These are phyloP conservation scores for Colletotrichum tabaci DNA, from an alignment of 2,329 filamentous ascomycete genomes.

Conservation along the genomic window DNA sequence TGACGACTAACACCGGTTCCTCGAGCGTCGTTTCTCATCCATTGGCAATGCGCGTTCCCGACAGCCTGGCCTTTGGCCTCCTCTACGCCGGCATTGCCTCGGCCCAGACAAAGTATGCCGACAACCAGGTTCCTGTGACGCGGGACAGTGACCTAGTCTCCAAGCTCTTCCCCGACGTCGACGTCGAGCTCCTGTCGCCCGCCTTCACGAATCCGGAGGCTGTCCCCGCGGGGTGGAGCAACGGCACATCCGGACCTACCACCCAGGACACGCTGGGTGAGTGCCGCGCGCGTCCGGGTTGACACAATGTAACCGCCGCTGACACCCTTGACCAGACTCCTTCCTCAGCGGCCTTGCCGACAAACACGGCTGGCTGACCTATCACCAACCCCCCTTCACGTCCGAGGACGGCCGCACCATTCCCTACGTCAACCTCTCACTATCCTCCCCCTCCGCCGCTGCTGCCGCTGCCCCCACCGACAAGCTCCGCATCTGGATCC, in stretches of 20 bases:
- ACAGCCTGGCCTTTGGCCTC: background rate
- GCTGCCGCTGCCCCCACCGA: background rate
- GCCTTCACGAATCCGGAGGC: slow-evolving; percentile 44
- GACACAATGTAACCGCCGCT: background rate
- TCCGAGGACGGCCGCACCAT: slow-evolving; percentile 45
- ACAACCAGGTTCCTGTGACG: slow-evolving; percentile 14
- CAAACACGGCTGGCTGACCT: slow-evolving; percentile 44
- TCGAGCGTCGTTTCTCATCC: background rate
- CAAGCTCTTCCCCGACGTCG: slow-evolving; percentile 16
- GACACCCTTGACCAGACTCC: slow-evolving; percentile 27
- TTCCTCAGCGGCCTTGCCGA: slow-evolving; percentile 43
- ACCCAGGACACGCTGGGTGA: slow-evolving; percentile 35
- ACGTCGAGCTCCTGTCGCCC: slow-evolving; percentile 47
- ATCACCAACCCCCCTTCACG: slow-evolving; percentile 41
- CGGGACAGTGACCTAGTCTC: slow-evolving; percentile 15
- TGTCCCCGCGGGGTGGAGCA: slow-evolving; percentile 44
- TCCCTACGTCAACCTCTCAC: slow-evolving; percentile 43
- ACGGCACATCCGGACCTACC: slow-evolving; percentile 49
- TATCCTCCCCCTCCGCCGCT: background rate
- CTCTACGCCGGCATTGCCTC: background rate
- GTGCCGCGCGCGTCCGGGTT: accelerated
- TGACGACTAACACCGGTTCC: background rate
- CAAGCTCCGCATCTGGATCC: slow-evolving; percentile 50
- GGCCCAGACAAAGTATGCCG: slow-evolving; percentile 29
- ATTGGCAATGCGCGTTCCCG: background rate